Evolutionary conservation across 1,284 basidiomycete genomes (phyloP).

Genomic region (Rhodotorula sp.): DNA sequence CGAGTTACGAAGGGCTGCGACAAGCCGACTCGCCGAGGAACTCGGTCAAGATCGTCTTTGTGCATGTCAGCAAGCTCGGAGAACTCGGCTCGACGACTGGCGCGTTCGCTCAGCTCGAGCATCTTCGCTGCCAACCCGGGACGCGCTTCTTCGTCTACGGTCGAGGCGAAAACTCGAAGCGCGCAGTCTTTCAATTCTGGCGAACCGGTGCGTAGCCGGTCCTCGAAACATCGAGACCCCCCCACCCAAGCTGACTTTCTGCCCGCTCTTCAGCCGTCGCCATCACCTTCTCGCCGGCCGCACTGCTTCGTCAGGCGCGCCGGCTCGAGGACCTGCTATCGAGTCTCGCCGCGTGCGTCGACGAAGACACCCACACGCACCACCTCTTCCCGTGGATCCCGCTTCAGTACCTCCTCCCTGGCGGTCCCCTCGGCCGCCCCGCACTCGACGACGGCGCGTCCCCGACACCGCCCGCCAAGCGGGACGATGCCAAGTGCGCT

Average conservation of each 20-base stretch:
- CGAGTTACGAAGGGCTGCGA: constrained; percentile 46
- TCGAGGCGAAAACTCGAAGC: neutral
- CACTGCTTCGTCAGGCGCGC: neutral
- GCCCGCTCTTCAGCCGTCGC: constrained; percentile 4
- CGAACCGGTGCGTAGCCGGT: constrained; percentile 9
- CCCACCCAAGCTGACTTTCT: neutral
- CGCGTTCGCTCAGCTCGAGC: constrained; percentile 28
- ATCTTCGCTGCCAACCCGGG: neutral
- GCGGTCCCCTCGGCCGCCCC: constrained; percentile 7
- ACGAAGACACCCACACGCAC: neutral
- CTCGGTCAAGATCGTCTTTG: constrained; percentile 45
- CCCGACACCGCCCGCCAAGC: neutral
- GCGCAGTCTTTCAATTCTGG: constrained; percentile 13
- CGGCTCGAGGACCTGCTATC: neutral
- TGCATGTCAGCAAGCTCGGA: constrained; percentile 43
- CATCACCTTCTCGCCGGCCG: constrained; percentile 23
- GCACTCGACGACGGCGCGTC: neutral
- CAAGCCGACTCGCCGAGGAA: constrained; percentile 42
- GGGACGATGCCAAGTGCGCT: no score
- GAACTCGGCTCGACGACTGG: constrained; percentile 25
- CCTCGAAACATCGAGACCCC: no score
- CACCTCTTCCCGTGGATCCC: constrained; percentile 23
- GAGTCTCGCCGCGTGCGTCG: neutral
- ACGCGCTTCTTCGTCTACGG: constrained; percentile 22
- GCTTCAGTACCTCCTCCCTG: constrained; percentile 12